phyloP scores from a whole-genome alignment of 139 green algal species.

The Penium margaritaceum region DNA sequence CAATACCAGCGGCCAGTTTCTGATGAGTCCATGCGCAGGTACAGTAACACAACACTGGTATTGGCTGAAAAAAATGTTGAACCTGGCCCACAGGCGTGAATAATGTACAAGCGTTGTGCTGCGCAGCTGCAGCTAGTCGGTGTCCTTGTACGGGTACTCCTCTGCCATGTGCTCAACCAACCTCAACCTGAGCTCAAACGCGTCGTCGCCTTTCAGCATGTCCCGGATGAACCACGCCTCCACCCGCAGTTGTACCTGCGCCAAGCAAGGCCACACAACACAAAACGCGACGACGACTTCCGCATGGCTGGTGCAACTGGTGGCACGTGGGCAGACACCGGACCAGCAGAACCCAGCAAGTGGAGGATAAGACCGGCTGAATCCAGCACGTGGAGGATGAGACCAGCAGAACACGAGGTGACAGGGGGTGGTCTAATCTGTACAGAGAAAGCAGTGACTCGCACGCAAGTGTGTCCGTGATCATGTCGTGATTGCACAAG shows the following conservation, averaged over 20 bases:
- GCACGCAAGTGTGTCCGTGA: neutral
- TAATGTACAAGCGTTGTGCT: too few relatives aligned
- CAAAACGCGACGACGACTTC: neutral
- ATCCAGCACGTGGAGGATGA: neutral
- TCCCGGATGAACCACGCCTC: slow-evolving; percentile 71
- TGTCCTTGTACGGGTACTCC: slow-evolving; percentile 84
- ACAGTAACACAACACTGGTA: too few relatives aligned
- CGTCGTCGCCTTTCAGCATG: slow-evolving; percentile 74
- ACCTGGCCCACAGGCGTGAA: too few relatives aligned
- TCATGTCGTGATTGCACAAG: neutral
- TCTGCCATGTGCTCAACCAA: slow-evolving; percentile 38
- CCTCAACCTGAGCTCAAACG: slow-evolving; percentile 67
- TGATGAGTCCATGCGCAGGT: too few relatives aligned
- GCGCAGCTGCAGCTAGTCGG: neutral
- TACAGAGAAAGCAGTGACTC: neutral
- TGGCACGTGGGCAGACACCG: neutral
- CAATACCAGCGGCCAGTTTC: too few relatives aligned
- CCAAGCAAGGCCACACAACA: slow-evolving; percentile 14
- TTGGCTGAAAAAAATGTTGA: too few relatives aligned
- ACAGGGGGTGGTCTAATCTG: neutral
- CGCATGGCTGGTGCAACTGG: too few relatives aligned
- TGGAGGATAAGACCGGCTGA: neutral
- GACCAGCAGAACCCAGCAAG: neutral
- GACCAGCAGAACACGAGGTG: neutral
- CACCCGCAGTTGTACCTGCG: slow-evolving; percentile 60